Evolutionary conservation across 352 stramenopile genomes (phyloP), one percentile per base, ranked within the genome.

Genomic region (Pilasporangium apinafurcum): DNA sequence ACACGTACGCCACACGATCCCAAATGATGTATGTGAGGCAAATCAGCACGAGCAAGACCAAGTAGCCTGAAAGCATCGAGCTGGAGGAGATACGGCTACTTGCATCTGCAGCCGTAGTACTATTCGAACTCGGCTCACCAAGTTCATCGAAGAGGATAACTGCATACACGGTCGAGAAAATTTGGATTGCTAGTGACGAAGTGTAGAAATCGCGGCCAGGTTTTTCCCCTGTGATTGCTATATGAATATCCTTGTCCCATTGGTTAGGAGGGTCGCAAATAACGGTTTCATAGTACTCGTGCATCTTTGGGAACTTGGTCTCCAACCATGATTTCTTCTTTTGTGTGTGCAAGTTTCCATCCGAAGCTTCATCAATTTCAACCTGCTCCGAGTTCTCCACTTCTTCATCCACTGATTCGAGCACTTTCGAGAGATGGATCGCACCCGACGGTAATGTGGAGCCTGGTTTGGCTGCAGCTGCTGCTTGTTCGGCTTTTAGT

Each of bases 171-270:
- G 77, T 59, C 8, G 68, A 79, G 18, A 92, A 64, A 25, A 92
- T 47, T 41, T 82, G 59, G 26, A 84, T 46, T 2, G 65, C 63
- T 12, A 95, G 65, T 27, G 80, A 89, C 6, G 61, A 44, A 3
- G 80, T 76, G 56, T 86, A 87, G 40, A 69, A 92, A 51, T 92
- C 77, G 4, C 77, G 61, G 9, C 83, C 83, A 1, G 83, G 83
- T 37, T 95, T 95, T 26, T 78, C 65, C 1, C 78, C 80, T 2
- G 63, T 73, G 34, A 91, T 87, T 4, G 83, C 81, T 10, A 80
- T 68, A 22, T 95, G 71, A 30, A 92, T 92, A 42, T 92, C 78
- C 39, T 85, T 89, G 55, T 95, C 83, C 83, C 83, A 95, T 39
- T 88, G 63, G 34, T 65, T 29, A 8, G 83, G 83, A 25, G 79